These are phyloP conservation scores for Setaria viridis DNA, from an alignment of 202 grass and related monocot species.

Conservation along the genomic window DNA sequence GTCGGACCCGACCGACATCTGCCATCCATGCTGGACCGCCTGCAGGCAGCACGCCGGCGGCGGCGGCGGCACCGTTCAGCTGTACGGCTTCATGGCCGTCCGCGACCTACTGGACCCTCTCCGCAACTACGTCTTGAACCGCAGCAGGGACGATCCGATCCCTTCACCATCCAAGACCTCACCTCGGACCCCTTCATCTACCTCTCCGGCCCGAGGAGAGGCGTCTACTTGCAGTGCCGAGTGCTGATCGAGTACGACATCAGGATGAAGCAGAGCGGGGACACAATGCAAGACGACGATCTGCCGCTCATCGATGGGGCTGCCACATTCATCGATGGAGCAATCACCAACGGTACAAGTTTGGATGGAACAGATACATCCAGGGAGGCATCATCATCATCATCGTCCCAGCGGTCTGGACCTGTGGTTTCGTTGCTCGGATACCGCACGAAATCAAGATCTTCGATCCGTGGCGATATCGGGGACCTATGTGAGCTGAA, in stretches of 20 bases:
- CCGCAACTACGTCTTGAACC: neutral
- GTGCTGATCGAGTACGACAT: neutral
- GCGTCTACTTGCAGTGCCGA: neutral
- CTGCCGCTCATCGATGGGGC: neutral
- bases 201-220: neutral
- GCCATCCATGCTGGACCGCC: neutral
- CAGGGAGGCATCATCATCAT: neutral
- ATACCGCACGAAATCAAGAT: neutral
- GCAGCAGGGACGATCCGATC: neutral
- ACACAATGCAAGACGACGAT: neutral
- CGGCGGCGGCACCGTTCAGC: neutral
- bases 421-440: neutral
- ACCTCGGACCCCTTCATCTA: neutral
- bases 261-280: neutral
- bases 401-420: neutral
- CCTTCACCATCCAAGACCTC: neutral
- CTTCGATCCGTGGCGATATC: neutral
- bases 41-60: neutral
- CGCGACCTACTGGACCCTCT: neutral
- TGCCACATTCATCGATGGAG: neutral
- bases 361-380: neutral
- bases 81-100: conserved; percentile 12
- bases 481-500: neutral
- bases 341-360: neutral
- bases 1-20: neutral